Evolutionary conservation across 257 asterid genomes (phyloP).

Genomic region (Ophiorrhiza pumila): DNA sequence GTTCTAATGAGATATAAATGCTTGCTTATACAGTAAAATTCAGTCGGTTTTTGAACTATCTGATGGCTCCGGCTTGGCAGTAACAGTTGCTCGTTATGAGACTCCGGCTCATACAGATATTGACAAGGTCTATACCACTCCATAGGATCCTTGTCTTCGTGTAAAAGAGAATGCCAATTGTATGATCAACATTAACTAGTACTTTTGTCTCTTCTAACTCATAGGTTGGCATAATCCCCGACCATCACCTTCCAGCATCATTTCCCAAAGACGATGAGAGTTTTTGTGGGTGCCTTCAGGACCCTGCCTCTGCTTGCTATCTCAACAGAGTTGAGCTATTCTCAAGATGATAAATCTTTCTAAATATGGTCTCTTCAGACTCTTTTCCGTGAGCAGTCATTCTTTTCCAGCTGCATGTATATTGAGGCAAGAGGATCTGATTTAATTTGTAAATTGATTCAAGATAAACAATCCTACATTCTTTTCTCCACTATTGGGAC

Average conservation of each 20-base stretch:
- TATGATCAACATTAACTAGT: neutral
- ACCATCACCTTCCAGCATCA: slow-evolving; percentile 72
- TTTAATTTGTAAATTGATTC: neutral
- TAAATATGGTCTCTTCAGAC: neutral
- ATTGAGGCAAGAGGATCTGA: neutral
- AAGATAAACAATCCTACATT: neutral
- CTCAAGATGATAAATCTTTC: slow-evolving; percentile 35
- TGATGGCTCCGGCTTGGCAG: slow-evolving; percentile 96
- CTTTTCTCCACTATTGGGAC: neutral
- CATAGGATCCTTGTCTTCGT: neutral
- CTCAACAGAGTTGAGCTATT: slow-evolving; percentile 57
- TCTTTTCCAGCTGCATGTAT: neutral
- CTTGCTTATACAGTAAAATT: slow-evolving; percentile 58
- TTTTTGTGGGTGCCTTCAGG: slow-evolving; percentile 86
- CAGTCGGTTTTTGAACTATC: slow-evolving; percentile 94
- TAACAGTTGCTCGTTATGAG: slow-evolving; percentile 94
- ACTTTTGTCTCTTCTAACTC: neutral
- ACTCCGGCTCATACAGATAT: slow-evolving; percentile 93
- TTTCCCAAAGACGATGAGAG: slow-evolving; percentile 83
- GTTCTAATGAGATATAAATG: slow-evolving; percentile 10
- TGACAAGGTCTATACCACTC: slow-evolving; percentile 61
- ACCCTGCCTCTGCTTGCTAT: slow-evolving; percentile 71
- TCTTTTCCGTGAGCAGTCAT: neutral
- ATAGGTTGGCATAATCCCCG: slow-evolving; percentile 86
- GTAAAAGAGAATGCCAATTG: neutral